Percentiles rank a stretch among this genome's conserved stretches.
These are phyloP conservation scores for Citrullus amarus DNA, from an alignment of 306 rosid species.

Conservation along the genomic window DNA sequence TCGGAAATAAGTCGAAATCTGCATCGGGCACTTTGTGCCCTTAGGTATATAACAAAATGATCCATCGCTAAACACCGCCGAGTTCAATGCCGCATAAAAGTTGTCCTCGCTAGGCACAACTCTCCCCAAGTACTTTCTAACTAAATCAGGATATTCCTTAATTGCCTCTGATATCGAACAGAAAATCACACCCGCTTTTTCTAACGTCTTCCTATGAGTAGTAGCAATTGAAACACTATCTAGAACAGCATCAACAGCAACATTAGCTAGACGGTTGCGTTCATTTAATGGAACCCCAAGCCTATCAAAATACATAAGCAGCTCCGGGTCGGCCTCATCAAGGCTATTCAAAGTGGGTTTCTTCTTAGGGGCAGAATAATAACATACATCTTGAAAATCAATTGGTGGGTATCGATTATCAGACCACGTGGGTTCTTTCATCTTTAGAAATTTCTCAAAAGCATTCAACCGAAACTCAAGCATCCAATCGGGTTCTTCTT, in stretches of 20 bases:
- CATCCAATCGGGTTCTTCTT: conserved; percentile 87
- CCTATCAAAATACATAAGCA: conserved; percentile 60
- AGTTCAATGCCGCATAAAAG: conserved; percentile 66
- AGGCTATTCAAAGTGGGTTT: conserved; percentile 45
- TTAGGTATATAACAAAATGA: conserved; percentile 77
- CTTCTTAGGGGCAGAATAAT: conserved; percentile 76
- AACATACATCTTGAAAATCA: conserved; percentile 62
- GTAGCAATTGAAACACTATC: conserved; percentile 91
- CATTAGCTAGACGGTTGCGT: conserved; percentile 71
- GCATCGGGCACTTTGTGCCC: conserved; percentile 82
- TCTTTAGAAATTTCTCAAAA: conserved; percentile 42
- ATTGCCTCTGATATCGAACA: conserved; percentile 88
- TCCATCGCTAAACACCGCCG: conserved; percentile 86
- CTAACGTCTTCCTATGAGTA: conserved; percentile 65
- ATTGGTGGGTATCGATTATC: conserved; percentile 51
- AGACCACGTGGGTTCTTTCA: conserved; percentile 78
- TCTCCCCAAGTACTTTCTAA: conserved; percentile 51
- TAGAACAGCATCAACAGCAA: conserved; percentile 74
- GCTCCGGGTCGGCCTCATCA: conserved; percentile 79
- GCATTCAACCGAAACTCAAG: conserved; percentile 64
- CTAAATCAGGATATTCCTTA: conserved; percentile 65
- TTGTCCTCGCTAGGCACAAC: conserved; percentile 80
- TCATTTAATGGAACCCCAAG: conserved; percentile 70
- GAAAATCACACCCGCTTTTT: conserved; percentile 71
- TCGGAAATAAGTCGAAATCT: conserved; percentile 73